Percentiles rank a stretch among this genome's conserved stretches.
phyloP scores from a whole-genome alignment of 306 rosid species.

The Begonia loranthoides region DNA sequence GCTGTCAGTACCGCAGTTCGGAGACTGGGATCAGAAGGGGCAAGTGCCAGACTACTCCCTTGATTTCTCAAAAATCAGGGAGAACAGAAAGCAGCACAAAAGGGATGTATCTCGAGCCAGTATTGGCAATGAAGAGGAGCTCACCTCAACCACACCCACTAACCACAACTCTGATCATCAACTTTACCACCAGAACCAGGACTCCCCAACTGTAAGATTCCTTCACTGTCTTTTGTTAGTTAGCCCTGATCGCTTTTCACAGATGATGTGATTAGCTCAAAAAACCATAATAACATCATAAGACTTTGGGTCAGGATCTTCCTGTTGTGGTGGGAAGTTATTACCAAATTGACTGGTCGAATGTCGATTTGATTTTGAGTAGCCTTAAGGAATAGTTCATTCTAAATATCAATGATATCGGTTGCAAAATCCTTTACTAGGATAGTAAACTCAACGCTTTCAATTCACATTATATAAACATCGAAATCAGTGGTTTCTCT shows the following conservation, averaged over 20 bases:
- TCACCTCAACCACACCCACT: slow-evolving; percentile 4
- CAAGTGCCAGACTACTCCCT: slow-evolving; percentile 11
- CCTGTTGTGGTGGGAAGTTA: too few species aligned
- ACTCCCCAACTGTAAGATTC: slow-evolving; percentile 13
- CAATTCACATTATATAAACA: too few species aligned
- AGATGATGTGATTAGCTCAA: background rate
- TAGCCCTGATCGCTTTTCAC: background rate
- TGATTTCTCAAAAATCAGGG: slow-evolving; percentile 15
- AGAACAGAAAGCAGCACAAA: slow-evolving; percentile 15
- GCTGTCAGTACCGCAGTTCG: slow-evolving; percentile 14
- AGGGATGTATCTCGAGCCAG: slow-evolving; percentile 11
- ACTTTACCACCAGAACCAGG: slow-evolving; percentile 19
- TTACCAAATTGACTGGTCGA: too few species aligned
- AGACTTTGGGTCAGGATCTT: background rate
- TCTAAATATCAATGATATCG: too few species aligned
- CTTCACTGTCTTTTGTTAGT: background rate
- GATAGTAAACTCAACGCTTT: too few species aligned
- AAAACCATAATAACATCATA: background rate
- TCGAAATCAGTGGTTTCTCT: too few species aligned
- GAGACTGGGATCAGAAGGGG: slow-evolving; percentile 16
- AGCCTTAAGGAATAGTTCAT: too few species aligned
- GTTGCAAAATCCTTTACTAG: too few species aligned
- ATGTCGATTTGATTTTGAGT: too few species aligned
- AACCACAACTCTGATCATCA: background rate
- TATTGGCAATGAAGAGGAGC: slow-evolving; percentile 14